These are phyloP conservation scores for Populus tomentosa DNA, from an alignment of 441 rosid species.

Conservation along the genomic window DNA sequence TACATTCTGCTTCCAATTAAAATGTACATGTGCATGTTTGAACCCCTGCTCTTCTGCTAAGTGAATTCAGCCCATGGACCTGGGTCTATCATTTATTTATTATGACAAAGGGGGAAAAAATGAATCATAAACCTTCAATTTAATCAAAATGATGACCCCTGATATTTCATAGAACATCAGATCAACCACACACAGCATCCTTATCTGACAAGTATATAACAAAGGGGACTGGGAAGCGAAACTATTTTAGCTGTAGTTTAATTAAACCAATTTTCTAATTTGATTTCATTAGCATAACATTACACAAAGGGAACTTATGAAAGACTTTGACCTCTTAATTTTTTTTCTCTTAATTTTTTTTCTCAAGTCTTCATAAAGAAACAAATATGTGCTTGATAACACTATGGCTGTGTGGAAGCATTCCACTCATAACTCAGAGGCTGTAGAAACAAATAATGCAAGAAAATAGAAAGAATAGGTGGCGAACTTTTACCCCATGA, in stretches of 20 bases:
- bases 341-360: neutral
- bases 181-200: neutral
- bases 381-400: neutral
- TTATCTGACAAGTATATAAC: neutral
- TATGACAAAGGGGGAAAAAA: too few species aligned
- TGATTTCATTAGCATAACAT: neutral
- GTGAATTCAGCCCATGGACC: neutral
- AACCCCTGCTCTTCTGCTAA: slow-evolving; percentile 3
- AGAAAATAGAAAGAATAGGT: neutral
- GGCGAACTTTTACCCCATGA: slow-evolving; percentile 45
- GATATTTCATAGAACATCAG: neutral
- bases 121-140: neutral
- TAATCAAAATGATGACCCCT: neutral
- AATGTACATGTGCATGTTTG: neutral
- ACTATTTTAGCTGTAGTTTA: neutral
- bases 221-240: neutral
- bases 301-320: neutral
- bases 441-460: neutral
- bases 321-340: neutral
- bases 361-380: neutral
- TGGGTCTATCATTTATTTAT: neutral
- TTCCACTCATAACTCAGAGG: neutral
- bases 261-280: neutral
- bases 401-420: neutral
- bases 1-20: neutral